Evolutionary conservation across 2,329 filamentous ascomycete species (phyloP).

Genomic region (Aspergillus neotritici): DNA sequence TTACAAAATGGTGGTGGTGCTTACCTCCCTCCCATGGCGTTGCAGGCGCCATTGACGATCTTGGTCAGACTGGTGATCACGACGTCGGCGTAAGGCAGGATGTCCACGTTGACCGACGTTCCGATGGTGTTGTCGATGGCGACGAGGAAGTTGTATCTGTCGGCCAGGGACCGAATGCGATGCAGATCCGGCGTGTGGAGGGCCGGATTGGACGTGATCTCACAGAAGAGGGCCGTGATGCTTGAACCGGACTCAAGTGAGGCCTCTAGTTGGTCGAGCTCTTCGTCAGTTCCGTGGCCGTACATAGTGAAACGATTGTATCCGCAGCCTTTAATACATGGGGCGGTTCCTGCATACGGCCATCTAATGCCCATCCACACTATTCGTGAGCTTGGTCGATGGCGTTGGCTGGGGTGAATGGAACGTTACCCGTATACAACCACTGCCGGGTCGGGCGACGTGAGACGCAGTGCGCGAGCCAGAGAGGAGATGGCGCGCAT

Average conservation of each 20-base stretch:
- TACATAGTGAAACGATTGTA: slow-evolving; percentile 5
- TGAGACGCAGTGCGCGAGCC: not conserved
- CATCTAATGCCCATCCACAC: not conserved
- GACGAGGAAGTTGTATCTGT: slow-evolving; percentile 29
- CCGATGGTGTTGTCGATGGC: slow-evolving; percentile 37
- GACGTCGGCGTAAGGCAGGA: slow-evolving; percentile 46
- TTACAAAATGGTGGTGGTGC: not conserved
- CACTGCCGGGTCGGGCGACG: not conserved
- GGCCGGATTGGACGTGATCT: slow-evolving; percentile 48
- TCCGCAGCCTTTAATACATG: not conserved
- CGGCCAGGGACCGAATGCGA: slow-evolving; percentile 39
- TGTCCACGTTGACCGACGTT: slow-evolving; percentile 38
- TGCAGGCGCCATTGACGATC: slow-evolving; percentile 52
- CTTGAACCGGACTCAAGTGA: slow-evolving; percentile 6
- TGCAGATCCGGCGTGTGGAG: slow-evolving; percentile 40
- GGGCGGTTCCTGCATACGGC: slow-evolving; percentile 5
- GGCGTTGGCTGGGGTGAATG: no score
- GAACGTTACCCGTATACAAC: slow-evolving; percentile 6
- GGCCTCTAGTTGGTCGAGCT: slow-evolving; percentile 13
- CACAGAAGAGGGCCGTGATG: slow-evolving; percentile 42
- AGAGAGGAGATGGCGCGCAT: slow-evolving; percentile 6
- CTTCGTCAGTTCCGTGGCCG: slow-evolving; percentile 7
- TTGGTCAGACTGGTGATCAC: slow-evolving; percentile 54
- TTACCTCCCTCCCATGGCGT: slow-evolving; percentile 45
- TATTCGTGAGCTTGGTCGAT: no score